These are phyloP conservation scores for Podila epicladia DNA, from an alignment of 192 early-diverging fungal species.

Conservation along the genomic window DNA sequence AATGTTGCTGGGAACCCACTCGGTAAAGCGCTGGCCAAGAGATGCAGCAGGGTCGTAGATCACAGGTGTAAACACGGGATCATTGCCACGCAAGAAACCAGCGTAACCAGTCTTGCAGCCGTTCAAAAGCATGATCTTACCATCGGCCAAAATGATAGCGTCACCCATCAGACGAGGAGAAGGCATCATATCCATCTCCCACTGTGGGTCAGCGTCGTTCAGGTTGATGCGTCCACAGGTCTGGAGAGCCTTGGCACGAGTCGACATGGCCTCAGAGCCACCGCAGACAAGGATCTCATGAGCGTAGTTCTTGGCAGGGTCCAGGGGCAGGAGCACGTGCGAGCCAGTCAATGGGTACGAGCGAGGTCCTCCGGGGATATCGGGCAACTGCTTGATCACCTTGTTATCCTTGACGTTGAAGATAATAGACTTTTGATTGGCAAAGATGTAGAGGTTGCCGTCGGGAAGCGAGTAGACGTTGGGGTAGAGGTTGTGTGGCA, in stretches of 20 bases:
- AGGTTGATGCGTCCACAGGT: conserved; percentile 63
- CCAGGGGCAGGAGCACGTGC: conserved; percentile 64
- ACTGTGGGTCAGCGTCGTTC: conserved; percentile 46
- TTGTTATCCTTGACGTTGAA: conserved; percentile 56
- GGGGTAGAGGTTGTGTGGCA: conserved; percentile 65
- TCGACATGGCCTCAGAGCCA: conserved; percentile 51
- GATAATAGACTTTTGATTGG: conserved; percentile 62
- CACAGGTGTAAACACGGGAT: conserved; percentile 61
- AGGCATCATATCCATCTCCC: conserved; percentile 64
- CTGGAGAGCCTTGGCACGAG: conserved; percentile 43
- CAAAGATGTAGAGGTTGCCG: conserved; percentile 60
- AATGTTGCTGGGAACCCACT: conserved; percentile 56
- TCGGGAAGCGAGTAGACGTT: conserved; percentile 62
- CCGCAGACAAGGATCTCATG: conserved; percentile 70
- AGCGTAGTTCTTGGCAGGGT: conserved; percentile 64
- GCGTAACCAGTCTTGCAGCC: conserved; percentile 67
- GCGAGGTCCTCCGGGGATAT: conserved; percentile 56
- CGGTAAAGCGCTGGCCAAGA: conserved; percentile 52
- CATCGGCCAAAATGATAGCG: conserved; percentile 60
- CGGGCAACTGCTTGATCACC: conserved; percentile 53
- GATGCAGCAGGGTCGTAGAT: conserved; percentile 64
- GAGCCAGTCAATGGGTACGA: conserved; percentile 68
- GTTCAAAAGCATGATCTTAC: conserved; percentile 69
- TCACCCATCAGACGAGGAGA: conserved; percentile 62
- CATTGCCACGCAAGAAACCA: conserved; percentile 58